A percentile compares a stretch with the other conserved stretches of the same genome.
Conservation (phyloP, 2,329 filamentous ascomycete species). For the Reticulascus tulasneorum region DNA sequence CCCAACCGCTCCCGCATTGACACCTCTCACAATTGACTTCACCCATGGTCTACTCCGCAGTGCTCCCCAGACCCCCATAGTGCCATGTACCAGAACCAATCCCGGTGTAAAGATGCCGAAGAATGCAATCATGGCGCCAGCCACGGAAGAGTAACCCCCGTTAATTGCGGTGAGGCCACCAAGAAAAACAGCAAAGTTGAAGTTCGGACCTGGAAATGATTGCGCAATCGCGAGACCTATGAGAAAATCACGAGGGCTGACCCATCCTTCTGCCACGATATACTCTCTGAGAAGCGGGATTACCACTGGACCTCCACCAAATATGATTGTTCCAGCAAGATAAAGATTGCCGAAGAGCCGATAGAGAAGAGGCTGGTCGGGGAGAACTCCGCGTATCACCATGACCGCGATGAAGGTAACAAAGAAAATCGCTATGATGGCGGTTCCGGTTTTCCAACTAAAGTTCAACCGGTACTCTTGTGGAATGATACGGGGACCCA, state of each 20-base stretch:
- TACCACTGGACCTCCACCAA: constrained; percentile 56
- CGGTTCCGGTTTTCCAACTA: constrained; percentile 32
- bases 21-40: constrained; percentile 40
- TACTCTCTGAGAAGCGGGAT: constrained; percentile 53
- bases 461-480: constrained; percentile 23
- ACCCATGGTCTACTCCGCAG: constrained; percentile 39
- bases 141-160: constrained; percentile 27
- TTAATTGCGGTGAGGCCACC: constrained; percentile 43
- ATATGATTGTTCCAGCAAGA: constrained; percentile 60
- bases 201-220: constrained; percentile 48
- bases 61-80: constrained; percentile 46
- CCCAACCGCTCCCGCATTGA: constrained; percentile 54
- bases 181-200: constrained; percentile 53
- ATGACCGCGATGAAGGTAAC: constrained; percentile 50
- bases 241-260: constrained; percentile 61
- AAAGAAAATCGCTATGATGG: constrained; percentile 41
- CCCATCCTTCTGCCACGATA: constrained; percentile 61
- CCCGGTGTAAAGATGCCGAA: constrained; percentile 46
- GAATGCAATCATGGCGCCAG: constrained; percentile 45
- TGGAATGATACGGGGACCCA: constrained; percentile 23
- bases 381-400: constrained; percentile 35
- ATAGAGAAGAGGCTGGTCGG: constrained; percentile 38
- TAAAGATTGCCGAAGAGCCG: constrained; percentile 65
- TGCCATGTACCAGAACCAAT: constrained; percentile 37
- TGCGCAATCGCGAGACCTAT: constrained; percentile 65